These are phyloP conservation scores for Candida pseudoviswanathii DNA, from an alignment of 1,139 yeast genomes.

Conservation along the genomic window DNA sequence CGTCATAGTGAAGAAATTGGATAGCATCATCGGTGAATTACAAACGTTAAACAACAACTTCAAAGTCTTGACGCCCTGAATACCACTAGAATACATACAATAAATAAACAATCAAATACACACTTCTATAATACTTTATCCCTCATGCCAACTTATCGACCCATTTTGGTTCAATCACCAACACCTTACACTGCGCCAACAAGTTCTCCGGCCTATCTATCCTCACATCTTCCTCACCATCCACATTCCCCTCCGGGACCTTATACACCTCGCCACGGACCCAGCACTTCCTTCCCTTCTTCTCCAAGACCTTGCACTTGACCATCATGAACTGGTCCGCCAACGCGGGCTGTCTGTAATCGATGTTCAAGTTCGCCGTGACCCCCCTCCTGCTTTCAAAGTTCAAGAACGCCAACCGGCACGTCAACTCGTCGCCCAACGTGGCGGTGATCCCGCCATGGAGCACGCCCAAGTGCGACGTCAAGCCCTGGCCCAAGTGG, in stretches of 20 bases:
- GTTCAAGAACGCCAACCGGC: slow-evolving; percentile 53
- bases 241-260: slow-evolving; percentile 11
- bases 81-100: background rate
- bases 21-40: slow-evolving; percentile 14
- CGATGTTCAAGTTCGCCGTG: slow-evolving; percentile 49
- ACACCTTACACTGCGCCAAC: slow-evolving; percentile 43
- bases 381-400: slow-evolving; percentile 45
- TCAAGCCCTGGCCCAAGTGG: slow-evolving; percentile 46
- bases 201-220: slow-evolving; percentile 28
- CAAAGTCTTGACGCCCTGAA: slow-evolving; percentile 6
- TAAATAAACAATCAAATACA: background rate
- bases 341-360: slow-evolving; percentile 41
- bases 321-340: slow-evolving; percentile 37
- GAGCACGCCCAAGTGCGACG: slow-evolving; percentile 55
- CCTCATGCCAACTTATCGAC: slow-evolving; percentile 34
- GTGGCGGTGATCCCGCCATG: slow-evolving; percentile 62
- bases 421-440: slow-evolving; percentile 54
- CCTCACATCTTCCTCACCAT: slow-evolving; percentile 17
- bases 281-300: slow-evolving; percentile 46
- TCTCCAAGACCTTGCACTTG: slow-evolving; percentile 35
- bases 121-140: background rate
- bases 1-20: slow-evolving; percentile 15
- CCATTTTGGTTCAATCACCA: slow-evolving; percentile 52
- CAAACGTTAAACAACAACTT: slow-evolving; percentile 12
- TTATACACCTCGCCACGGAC: slow-evolving; percentile 42